phyloP scores from a whole-genome alignment of 2,329 filamentous ascomycete genomes.

The Fusarium agapanthi region DNA sequence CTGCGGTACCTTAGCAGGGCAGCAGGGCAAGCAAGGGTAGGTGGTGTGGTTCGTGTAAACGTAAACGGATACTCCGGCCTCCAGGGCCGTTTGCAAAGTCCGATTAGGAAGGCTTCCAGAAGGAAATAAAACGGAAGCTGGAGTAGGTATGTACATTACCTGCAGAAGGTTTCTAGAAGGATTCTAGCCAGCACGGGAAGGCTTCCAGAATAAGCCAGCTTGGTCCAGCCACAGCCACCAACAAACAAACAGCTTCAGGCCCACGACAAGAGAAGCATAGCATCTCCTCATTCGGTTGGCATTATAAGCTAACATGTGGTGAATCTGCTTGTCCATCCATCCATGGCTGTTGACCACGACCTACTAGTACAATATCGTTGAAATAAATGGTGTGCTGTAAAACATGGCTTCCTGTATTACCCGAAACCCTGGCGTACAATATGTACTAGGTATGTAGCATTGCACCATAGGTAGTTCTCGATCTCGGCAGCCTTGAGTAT shows the following conservation, averaged over 20 bases:
- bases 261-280: conserved; percentile 3
- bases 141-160: background rate
- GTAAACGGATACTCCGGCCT: background rate
- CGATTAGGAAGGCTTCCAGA: conserved; percentile 41
- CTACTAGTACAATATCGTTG: background rate
- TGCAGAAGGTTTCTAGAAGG: conserved; percentile 32
- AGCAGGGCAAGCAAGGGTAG: too few relatives aligned
- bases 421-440: background rate
- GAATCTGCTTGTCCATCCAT: background rate
- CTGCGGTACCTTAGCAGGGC: background rate
- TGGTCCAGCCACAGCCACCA: background rate
- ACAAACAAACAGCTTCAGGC: background rate
- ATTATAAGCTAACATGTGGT: background rate
- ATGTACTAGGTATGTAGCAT: background rate
- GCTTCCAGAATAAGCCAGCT: background rate
- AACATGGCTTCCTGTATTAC: conserved; percentile 4
- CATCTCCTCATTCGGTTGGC: background rate
- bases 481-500: background rate
- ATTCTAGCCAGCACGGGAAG: conserved; percentile 3
- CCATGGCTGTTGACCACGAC: background rate
- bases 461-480: background rate
- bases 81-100: background rate
- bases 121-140: conserved; percentile 7
- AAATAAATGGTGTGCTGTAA: background rate
- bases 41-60: conserved; percentile 26